Percentiles rank a stretch among this genome's conserved stretches.
These are phyloP conservation scores for Polytrichum commune DNA, from an alignment of 225 moss, liverwort and hornwort species.

Conservation along the genomic window DNA sequence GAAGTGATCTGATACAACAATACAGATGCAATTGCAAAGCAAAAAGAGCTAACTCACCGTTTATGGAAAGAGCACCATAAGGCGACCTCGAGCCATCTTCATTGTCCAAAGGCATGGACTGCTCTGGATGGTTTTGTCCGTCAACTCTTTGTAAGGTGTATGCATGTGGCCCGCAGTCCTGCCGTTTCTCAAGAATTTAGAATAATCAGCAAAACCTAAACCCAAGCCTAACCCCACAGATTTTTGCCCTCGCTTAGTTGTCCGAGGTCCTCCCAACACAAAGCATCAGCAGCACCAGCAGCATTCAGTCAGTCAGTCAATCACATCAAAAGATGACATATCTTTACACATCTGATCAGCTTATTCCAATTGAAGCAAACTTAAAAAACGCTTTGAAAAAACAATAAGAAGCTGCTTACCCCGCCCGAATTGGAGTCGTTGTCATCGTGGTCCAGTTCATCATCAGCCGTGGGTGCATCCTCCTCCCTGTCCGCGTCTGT, in stretches of 20 bases:
- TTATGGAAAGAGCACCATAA: constrained; percentile 72
- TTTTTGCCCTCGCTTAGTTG: no score
- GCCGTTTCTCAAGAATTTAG: constrained; percentile 22
- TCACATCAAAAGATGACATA: no score
- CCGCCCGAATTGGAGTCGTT: constrained; percentile 96
- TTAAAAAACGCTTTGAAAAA: no score
- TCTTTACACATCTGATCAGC: no score
- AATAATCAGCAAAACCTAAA: not conserved
- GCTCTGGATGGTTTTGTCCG: constrained; percentile 73
- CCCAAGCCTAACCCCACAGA: no score
- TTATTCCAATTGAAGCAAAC: no score
- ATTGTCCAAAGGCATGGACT: constrained; percentile 65
- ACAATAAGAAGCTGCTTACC: constrained; percentile 19
- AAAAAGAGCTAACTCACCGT: constrained; percentile 36
- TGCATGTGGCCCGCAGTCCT: constrained; percentile 47
- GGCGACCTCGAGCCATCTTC: constrained; percentile 84
- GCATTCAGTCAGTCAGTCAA: no score
- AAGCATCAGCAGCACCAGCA: no score
- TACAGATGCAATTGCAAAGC: not conserved
- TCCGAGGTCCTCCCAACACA: no score
- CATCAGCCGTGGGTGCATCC: constrained; percentile 67
- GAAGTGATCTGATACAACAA: not conserved
- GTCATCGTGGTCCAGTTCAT: constrained; percentile 92
- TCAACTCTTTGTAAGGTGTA: constrained; percentile 87
- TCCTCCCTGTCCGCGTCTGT: constrained; percentile 70